Evolutionary conservation across 768 basidiomycete genomes (phyloP).

Genomic region (Trametes elegans): DNA sequence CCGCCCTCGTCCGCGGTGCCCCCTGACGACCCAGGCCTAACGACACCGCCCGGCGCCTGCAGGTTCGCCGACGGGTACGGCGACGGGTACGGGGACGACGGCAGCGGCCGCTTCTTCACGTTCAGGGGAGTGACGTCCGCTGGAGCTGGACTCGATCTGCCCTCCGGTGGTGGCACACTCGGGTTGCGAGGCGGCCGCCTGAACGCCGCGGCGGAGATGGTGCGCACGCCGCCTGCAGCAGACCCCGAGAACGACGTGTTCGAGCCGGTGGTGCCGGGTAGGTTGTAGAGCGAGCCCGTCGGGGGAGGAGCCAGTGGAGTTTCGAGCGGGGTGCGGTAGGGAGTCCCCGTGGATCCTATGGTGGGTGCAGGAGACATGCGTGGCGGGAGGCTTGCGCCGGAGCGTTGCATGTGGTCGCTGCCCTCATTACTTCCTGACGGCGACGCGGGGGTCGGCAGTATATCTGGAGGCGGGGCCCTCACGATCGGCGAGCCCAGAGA

Average conservation of each 20-base stretch:
- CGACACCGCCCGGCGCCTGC: background rate
- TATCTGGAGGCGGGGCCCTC: background rate
- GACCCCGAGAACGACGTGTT: slow-evolving; percentile 26
- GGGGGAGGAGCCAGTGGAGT: slow-evolving; percentile 35
- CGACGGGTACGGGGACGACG: slow-evolving; percentile 41
- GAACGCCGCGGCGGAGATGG: slow-evolving; percentile 77
- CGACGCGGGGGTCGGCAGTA: background rate
- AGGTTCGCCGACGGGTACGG: slow-evolving; percentile 4
- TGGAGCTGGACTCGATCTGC: slow-evolving; percentile 20
- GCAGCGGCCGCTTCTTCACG: slow-evolving; percentile 48
- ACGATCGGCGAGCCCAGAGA: slow-evolving; percentile 10
- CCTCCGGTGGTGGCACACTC: slow-evolving; percentile 18
- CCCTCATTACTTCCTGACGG: slow-evolving; percentile 2
- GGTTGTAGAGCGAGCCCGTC: slow-evolving; percentile 24
- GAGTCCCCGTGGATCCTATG: slow-evolving; percentile 20
- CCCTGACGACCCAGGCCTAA: slow-evolving; percentile 1
- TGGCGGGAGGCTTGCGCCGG: slow-evolving; percentile 5
- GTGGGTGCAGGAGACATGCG: slow-evolving; percentile 24
- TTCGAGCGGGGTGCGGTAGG: slow-evolving; percentile 48
- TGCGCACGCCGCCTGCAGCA: slow-evolving; percentile 39
- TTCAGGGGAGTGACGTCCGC: slow-evolving; percentile 48
- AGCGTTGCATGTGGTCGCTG: slow-evolving; percentile 28
- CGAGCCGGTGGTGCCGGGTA: slow-evolving; percentile 13
- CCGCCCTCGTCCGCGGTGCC: background rate
- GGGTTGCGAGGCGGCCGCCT: slow-evolving; percentile 43